Evolutionary conservation across 768 basidiomycete species (phyloP).

Genomic region (Calocybe cyanea): DNA sequence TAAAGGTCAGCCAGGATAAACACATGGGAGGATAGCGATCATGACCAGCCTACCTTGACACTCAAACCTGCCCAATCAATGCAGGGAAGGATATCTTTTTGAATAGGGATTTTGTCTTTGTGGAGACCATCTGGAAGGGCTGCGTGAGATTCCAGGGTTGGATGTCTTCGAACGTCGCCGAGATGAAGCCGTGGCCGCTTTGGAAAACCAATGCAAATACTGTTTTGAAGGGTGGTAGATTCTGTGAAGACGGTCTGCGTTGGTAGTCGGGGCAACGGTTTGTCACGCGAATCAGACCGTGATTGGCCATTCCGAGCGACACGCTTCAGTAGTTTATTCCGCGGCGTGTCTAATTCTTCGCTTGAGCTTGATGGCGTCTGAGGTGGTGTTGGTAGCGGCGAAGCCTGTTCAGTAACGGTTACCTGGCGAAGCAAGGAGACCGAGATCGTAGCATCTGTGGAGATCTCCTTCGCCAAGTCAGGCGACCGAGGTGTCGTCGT

Average conservation of each 20-base stretch:
- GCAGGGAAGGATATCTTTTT: conserved; percentile 57
- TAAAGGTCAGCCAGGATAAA: conserved; percentile 65
- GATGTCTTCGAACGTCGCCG: conserved; percentile 32
- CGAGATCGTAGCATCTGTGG: conserved; percentile 67
- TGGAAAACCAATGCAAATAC: conserved; percentile 64
- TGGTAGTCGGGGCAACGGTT: conserved; percentile 41
- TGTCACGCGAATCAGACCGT: conserved; percentile 28
- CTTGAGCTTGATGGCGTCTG: conserved; percentile 41
- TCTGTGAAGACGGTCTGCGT: conserved; percentile 36
- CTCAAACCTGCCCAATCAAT: conserved; percentile 65
- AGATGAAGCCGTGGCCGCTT: conserved; percentile 56
- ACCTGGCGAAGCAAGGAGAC: conserved; percentile 63
- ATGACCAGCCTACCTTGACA: conserved; percentile 64
- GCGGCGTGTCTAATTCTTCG: conserved; percentile 37
- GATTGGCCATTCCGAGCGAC: conserved; percentile 28
- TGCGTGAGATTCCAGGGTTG: conserved; percentile 40
- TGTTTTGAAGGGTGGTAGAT: conserved; percentile 41
- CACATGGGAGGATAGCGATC: conserved; percentile 39
- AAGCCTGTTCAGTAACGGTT: conserved; percentile 41
- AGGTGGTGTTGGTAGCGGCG: conserved; percentile 43
- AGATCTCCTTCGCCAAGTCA: conserved; percentile 57
- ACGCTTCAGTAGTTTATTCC: conserved; percentile 29
- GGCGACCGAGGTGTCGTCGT: conserved; percentile 57
- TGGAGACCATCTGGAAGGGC: conserved; percentile 65
- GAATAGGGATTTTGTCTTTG: conserved; percentile 53